Evolutionary conservation across 805 yeast genomes (phyloP).

Genomic region (Lipomyces orientalis): DNA sequence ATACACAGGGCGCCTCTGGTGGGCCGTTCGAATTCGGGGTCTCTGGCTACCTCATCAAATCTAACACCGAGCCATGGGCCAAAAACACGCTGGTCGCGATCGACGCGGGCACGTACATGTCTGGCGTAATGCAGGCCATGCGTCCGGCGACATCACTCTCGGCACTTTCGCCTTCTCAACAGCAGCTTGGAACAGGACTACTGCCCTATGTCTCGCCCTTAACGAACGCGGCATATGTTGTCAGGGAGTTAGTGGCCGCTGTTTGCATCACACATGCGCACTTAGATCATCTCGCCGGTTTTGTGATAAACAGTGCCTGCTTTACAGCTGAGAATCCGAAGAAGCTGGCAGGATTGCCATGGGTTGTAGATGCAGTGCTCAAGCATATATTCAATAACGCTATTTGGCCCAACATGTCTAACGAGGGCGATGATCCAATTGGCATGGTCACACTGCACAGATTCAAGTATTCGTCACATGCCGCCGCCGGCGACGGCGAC

Average conservation of each 20-base stretch:
- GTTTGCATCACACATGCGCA: slow-evolving; percentile 76
- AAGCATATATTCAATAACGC: slow-evolving; percentile 70
- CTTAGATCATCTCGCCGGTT: slow-evolving; percentile 74
- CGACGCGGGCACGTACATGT: slow-evolving; percentile 81
- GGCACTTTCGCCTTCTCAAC: slow-evolving; percentile 6
- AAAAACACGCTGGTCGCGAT: slow-evolving; percentile 59
- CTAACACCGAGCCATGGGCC: slow-evolving; percentile 53
- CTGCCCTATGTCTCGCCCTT: slow-evolving; percentile 26
- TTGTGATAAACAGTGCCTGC: slow-evolving; percentile 74
- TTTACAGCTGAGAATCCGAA: slow-evolving; percentile 49
- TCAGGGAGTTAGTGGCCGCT: slow-evolving; percentile 40
- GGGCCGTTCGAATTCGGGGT: slow-evolving; percentile 80
- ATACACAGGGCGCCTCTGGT: slow-evolving; percentile 70
- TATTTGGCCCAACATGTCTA: slow-evolving; percentile 78
- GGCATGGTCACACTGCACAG: slow-evolving; percentile 25
- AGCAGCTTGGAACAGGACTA: slow-evolving; percentile 27
- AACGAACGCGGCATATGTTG: slow-evolving; percentile 40
- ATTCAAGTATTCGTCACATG: neutral
- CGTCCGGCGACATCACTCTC: slow-evolving; percentile 19
- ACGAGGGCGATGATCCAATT: slow-evolving; percentile 39
- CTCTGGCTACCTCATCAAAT: slow-evolving; percentile 71
- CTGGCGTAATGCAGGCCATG: slow-evolving; percentile 56
- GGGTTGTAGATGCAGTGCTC: slow-evolving; percentile 59
- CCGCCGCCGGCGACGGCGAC: slow-evolving; percentile 15
- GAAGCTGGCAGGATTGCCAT: slow-evolving; percentile 57